A percentile compares a stretch with the other conserved stretches of the same genome.
Evolutionary conservation across 1,139 yeast species (phyloP).

Genomic region (Ashbya aceris): DNA sequence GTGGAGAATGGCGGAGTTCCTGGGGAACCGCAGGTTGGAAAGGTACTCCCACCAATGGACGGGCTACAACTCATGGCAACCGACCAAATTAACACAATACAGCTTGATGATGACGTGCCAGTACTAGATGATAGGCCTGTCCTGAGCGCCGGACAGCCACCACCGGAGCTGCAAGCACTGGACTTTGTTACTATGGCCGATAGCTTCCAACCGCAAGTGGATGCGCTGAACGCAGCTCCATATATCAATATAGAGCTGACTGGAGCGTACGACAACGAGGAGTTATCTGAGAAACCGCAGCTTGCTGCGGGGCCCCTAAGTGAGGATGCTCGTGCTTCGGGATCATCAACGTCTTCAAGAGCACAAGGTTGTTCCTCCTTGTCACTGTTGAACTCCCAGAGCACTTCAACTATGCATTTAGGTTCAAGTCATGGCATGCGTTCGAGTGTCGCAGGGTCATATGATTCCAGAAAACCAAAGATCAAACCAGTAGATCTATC

Average conservation of each 20-base stretch:
- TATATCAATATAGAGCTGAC: background rate
- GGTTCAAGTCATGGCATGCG: background rate
- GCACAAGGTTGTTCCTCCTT: background rate
- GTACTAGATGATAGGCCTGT: no score
- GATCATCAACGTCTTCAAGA: slow-evolving; percentile 2
- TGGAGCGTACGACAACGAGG: background rate
- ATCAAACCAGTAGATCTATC: slow-evolving; percentile 34
- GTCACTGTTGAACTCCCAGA: background rate
- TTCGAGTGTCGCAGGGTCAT: background rate
- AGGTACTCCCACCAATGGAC: no score
- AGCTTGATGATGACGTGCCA: no score
- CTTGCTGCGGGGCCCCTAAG: background rate
- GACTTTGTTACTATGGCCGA: no score
- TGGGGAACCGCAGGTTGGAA: no score
- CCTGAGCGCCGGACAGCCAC: no score
- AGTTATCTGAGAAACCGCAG: background rate
- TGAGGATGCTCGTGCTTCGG: background rate
- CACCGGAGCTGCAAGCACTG: no score
- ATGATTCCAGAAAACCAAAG: slow-evolving; percentile 10
- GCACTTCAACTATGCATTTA: background rate
- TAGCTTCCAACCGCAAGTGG: no score
- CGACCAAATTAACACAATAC: no score
- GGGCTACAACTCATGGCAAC: no score
- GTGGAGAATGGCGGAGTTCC: no score
- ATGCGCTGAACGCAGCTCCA: background rate